Evolutionary conservation across 371 early-diverging fungal species (phyloP).

Genomic region (Capillidium rhysosporum): DNA sequence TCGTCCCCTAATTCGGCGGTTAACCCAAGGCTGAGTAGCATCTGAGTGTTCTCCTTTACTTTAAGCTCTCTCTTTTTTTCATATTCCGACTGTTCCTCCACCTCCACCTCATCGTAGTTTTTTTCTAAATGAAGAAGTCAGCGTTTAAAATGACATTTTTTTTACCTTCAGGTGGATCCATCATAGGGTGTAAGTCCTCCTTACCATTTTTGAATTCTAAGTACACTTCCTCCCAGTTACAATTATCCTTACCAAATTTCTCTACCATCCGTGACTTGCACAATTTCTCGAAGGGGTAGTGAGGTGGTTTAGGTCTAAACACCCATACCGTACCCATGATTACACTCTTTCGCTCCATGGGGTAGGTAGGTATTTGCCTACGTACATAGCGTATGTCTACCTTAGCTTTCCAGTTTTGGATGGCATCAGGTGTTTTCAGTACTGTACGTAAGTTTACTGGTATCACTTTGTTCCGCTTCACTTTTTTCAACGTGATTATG

Average conservation of each 20-base stretch:
- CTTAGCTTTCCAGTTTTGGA: not conserved
- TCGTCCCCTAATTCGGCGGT: conserved; percentile 61
- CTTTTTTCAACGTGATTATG: conserved; percentile 61
- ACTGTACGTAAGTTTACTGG: not conserved
- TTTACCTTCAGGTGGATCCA: too few species aligned
- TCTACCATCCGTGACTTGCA: conserved; percentile 64
- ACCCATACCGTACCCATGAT: conserved; percentile 87
- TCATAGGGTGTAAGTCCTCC: too few species aligned
- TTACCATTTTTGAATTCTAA: conserved; percentile 13
- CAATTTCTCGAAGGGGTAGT: conserved; percentile 30
- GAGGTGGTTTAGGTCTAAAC: conserved; percentile 32
- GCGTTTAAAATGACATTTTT: too few species aligned
- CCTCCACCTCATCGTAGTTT: not conserved
- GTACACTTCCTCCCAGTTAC: conserved; percentile 43
- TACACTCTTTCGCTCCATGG: conserved; percentile 60
- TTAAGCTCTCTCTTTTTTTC: conserved; percentile 33
- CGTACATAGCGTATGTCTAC: conserved; percentile 12
- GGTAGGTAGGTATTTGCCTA: conserved; percentile 45
- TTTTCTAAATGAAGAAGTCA: not conserved
- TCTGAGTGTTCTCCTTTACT: conserved; percentile 43
- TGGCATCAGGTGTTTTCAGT: not conserved
- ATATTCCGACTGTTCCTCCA: conserved; percentile 22
- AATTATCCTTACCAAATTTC: conserved; percentile 45
- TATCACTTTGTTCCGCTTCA: conserved; percentile 7
- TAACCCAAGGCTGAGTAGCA: conserved; percentile 40